A percentile compares a stretch with the other conserved stretches of the same genome.
Conservation (phyloP, 768 basidiomycete species). For the Mrakia gelida region DNA sequence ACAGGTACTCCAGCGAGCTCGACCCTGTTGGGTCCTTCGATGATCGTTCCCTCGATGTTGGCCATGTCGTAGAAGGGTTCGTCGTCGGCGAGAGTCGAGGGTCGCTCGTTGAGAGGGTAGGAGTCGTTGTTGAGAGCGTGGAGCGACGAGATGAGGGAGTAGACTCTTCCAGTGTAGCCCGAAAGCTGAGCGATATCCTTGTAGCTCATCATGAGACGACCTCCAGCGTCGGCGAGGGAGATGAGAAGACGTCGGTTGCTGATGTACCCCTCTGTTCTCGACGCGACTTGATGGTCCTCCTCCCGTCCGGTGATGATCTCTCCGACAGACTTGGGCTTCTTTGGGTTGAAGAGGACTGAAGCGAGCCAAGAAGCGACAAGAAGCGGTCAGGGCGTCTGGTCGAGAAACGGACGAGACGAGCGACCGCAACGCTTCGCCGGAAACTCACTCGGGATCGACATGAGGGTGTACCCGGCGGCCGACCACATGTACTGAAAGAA, state of each 20-base stretch:
- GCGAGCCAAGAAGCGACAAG: neutral
- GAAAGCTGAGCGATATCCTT: constrained; percentile 94
- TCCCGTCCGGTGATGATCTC: constrained; percentile 12
- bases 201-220: constrained; percentile 79
- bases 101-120: constrained; percentile 51
- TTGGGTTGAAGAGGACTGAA: constrained; percentile 18
- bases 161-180: constrained; percentile 83
- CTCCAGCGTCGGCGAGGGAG: constrained; percentile 94
- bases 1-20: constrained; percentile 46
- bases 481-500: constrained; percentile 86
- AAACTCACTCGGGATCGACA: constrained; percentile 75
- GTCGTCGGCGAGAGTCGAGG: constrained; percentile 43
- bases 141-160: constrained; percentile 73
- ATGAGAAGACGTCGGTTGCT: constrained; percentile 85
- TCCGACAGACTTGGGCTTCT: constrained; percentile 12
- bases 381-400: neutral
- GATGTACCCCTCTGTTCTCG: constrained; percentile 56
- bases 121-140: constrained; percentile 58
- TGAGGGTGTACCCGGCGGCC: constrained; percentile 82
- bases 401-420: neutral
- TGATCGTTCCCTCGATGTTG: constrained; percentile 55
- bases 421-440: constrained; percentile 45
- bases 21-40: constrained; percentile 57
- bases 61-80: constrained; percentile 58
- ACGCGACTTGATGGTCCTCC: constrained; percentile 28